Percentiles rank a stretch among this genome's conserved stretches.
phyloP scores from a whole-genome alignment of 164 flowering plant species.

The Magnolia kwangsiensis region DNA sequence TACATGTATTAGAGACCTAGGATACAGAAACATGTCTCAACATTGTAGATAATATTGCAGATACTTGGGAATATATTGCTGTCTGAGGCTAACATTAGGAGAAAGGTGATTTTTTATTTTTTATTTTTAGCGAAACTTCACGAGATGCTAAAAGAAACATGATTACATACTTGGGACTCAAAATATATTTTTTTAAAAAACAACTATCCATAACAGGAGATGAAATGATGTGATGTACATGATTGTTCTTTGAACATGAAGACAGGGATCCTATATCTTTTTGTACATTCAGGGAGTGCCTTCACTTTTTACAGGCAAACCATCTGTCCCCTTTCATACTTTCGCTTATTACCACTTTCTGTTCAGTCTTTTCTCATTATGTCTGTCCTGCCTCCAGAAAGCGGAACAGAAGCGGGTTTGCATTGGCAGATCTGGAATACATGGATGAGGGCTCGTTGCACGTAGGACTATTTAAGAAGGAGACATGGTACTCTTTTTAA shows the following conservation, averaged over 20 bases:
- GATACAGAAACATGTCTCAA: no score
- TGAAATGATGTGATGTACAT: not conserved
- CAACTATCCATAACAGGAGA: not conserved
- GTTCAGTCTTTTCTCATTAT: not conserved
- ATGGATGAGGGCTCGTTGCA: conserved; percentile 99
- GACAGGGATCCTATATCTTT: conserved; percentile 54
- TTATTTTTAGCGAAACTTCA: no score
- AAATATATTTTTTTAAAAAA: no score
- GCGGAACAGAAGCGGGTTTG: conserved; percentile 80
- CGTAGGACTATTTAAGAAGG: conserved; percentile 85
- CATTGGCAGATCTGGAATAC: conserved; percentile 95
- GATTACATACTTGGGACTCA: no score
- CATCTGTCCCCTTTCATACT: not conserved
- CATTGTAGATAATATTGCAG: no score
- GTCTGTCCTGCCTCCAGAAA: conserved; percentile 38
- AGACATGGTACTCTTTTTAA: conserved; percentile 66
- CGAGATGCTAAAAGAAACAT: no score
- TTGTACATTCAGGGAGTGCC: conserved; percentile 79
- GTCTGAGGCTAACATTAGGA: no score
- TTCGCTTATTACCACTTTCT: not conserved
- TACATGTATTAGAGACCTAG: no score
- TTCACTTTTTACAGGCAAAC: conserved; percentile 73
- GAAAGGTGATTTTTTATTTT: no score
- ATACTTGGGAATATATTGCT: no score
- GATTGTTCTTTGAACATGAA: conserved; percentile 35